Conservation (phyloP, 1,284 basidiomycete genomes). For the Ceratobasidium sp. region DNA sequence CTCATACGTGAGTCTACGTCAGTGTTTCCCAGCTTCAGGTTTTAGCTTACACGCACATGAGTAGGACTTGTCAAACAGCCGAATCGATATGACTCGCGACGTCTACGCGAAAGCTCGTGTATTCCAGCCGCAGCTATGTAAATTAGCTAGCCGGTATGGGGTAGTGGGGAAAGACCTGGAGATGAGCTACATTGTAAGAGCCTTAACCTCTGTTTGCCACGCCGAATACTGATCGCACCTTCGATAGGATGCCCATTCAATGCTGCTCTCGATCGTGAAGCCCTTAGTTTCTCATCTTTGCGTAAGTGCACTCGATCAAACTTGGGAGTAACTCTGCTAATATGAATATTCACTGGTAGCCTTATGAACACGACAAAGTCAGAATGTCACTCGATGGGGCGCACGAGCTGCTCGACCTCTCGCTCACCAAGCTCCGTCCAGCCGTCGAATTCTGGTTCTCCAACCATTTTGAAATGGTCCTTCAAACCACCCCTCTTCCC, state of each 20-base stretch:
- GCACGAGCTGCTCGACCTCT: conserved; percentile 28
- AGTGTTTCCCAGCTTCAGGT: background rate
- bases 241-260: conserved; percentile 1
- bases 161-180: background rate
- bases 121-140: conserved; percentile 14
- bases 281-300: conserved; percentile 24
- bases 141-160: conserved; percentile 16
- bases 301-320: background rate
- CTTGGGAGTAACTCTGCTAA: background rate
- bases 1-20: conserved; percentile 9
- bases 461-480: conserved; percentile 32
- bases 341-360: background rate
- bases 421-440: conserved; percentile 17
- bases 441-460: conserved; percentile 24
- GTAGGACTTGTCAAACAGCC: conserved; percentile 10
- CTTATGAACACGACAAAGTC: conserved; percentile 30
- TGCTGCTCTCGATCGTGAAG: conserved; percentile 28
- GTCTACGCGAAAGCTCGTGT: conserved; percentile 30
- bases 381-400: conserved; percentile 12
- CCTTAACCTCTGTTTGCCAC: background rate
- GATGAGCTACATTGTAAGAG: conserved; percentile 27
- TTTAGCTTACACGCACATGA: background rate
- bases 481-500: conserved; percentile 26
- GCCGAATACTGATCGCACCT: background rate
- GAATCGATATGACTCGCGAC: conserved; percentile 33